Base-by-base conservation (phyloP, 2,329 filamentous ascomycete genomes). In the Coniella lustricola region DNA sequence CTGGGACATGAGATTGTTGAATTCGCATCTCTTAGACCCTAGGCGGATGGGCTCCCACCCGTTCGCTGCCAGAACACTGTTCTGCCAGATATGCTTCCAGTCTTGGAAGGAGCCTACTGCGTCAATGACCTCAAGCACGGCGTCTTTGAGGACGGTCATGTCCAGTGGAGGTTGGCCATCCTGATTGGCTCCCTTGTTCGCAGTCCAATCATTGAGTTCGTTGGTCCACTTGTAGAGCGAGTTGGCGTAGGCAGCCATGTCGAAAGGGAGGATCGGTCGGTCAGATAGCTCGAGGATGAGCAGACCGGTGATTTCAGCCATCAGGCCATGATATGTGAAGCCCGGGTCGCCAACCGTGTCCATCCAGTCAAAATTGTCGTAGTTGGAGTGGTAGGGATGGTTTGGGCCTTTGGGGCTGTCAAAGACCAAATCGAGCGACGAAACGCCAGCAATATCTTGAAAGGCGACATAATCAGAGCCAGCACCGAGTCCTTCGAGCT, bases 341-440 rank as follows among this genome's bases (percentile, higher is more conserved):
- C 78, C 83, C 0, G 89, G 89, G 62, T 98, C 93, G 18, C 87
- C 84, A 51, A 87, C 81, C 33, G 75, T 76, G 21, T 82, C 73
- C 76, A 97, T 88, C 83, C 89, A 91, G 38, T 90, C 84, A 58
- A 87, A 90, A 46, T 82, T 94, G 62, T 97, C 91, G 66, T 95
- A 94, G 67, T 86, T 93, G 52, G 85, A 90, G 65, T 90, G 84
- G 44, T 84, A 81, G 0, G 90, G 88, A 58, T 77, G 85, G 10
- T 71, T 66, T 7, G 76, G 48, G 34, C 46, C 49, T 29, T 44
- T 49, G 10, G 53, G 44, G 8, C 50, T 53, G 31, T 59, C 66
- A 61, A 98, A 97, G 22, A 80, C 77, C 55, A 98, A 79, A 63
- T 97, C 90, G 48, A 98, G 73, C 10, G 87, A 90, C 38, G 89